A percentile compares a stretch with the other conserved stretches of the same genome.
These are phyloP conservation scores for Dactylonectria macrodidyma DNA, from an alignment of 2,329 filamentous ascomycete genomes.

Conservation along the genomic window DNA sequence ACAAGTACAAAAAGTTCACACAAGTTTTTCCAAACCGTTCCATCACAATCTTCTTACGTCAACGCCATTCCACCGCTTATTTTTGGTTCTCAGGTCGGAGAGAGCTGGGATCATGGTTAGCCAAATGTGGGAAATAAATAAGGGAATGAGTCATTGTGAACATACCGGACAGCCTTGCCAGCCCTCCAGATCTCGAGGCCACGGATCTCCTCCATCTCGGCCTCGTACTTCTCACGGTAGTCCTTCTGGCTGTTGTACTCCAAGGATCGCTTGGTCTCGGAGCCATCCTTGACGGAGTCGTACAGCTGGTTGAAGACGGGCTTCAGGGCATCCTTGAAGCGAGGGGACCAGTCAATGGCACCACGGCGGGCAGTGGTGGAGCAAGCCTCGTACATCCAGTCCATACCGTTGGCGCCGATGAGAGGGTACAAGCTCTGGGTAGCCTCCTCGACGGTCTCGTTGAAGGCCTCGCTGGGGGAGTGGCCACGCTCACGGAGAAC, in stretches of 20 bases:
- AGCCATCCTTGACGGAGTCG: conserved; percentile 90
- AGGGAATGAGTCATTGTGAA: conserved; percentile 32
- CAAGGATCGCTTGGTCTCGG: conserved; percentile 95
- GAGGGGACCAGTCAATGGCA: conserved; percentile 98
- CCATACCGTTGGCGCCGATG: conserved; percentile 98
- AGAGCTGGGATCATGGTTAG: conserved; percentile 62
- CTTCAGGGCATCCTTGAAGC: conserved; percentile 99
- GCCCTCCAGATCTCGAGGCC: conserved; percentile 99
- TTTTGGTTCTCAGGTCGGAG: conserved; percentile 91
- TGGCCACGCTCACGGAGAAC: conserved; percentile 99
- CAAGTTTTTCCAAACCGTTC: conserved; percentile 42
- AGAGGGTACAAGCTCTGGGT: conserved; percentile 98
- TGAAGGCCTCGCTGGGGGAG: conserved; percentile 98
- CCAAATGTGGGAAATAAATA: background rate
- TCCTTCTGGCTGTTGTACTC: conserved; percentile 97
- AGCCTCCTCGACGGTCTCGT: conserved; percentile 99
- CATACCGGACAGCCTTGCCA: conserved; percentile 94
- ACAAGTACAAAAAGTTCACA: conserved; percentile 47
- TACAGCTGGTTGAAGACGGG: conserved; percentile 99
- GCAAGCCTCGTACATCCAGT: conserved; percentile 99
- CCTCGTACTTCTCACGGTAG: conserved; percentile 97
- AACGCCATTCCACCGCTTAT: conserved; percentile 60
- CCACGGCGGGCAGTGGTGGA: conserved; percentile 98
- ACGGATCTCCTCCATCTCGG: conserved; percentile 99
- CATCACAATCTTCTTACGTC: conserved; percentile 37